Evolutionary conservation across 441 rosid species (phyloP).

Genomic region (Gossypium trilobum): DNA sequence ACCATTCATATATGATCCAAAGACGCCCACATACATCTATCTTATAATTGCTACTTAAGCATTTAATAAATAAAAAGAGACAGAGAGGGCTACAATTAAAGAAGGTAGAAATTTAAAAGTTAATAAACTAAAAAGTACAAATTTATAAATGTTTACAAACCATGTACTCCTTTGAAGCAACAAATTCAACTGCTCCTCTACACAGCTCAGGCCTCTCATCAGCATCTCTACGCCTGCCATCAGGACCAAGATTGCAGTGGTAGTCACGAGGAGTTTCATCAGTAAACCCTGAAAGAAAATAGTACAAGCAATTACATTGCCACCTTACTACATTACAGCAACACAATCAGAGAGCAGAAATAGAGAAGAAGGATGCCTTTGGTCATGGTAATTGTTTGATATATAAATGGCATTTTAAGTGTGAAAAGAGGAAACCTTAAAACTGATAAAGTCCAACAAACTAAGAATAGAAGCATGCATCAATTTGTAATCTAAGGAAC

Average conservation of each 20-base stretch:
- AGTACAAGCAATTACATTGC: slow-evolving; percentile 8
- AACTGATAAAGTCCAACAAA: not conserved
- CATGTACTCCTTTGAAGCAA: slow-evolving; percentile 83
- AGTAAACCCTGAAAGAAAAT: slow-evolving; percentile 53
- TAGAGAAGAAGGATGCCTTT: not conserved
- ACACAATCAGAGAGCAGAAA: slow-evolving; percentile 10
- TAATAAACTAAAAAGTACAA: not conserved
- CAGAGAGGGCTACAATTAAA: not conserved
- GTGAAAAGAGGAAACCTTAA: slow-evolving; percentile 7
- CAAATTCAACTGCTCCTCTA: slow-evolving; percentile 88
- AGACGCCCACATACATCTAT: not conserved
- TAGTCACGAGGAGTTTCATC: slow-evolving; percentile 90
- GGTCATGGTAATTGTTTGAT: not conserved
- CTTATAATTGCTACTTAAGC: not conserved
- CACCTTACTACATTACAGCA: slow-evolving; percentile 11
- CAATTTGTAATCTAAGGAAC: not conserved
- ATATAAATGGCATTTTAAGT: not conserved
- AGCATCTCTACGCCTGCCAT: slow-evolving; percentile 95
- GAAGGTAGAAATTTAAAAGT: not conserved
- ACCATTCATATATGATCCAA: not conserved
- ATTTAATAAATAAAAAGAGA: not conserved
- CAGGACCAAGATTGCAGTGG: slow-evolving; percentile 93
- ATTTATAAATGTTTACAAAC: slow-evolving; percentile 32
- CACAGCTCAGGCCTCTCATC: slow-evolving; percentile 97
- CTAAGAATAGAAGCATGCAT: not conserved